Percentiles rank a stretch among this genome's conserved stretches.
These are phyloP conservation scores for Albophoma yamanashiensis DNA, from an alignment of 2,329 filamentous ascomycete species.

Conservation along the genomic window DNA sequence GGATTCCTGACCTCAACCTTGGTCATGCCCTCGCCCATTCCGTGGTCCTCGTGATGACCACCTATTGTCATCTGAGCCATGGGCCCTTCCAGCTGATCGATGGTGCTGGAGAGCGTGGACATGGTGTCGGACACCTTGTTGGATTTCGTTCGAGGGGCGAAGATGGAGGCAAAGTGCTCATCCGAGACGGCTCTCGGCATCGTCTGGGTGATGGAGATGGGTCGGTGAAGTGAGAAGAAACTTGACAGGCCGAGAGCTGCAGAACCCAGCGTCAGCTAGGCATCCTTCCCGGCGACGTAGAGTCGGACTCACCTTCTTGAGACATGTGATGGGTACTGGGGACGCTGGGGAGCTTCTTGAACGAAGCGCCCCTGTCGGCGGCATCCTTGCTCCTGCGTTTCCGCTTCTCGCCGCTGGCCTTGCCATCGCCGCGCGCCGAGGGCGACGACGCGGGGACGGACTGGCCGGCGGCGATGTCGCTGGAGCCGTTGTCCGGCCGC, in stretches of 20 bases:
- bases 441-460: slow-evolving; percentile 37
- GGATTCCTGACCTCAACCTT: slow-evolving; percentile 43
- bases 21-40: slow-evolving; percentile 33
- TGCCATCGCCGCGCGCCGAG: slow-evolving; percentile 28
- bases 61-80: slow-evolving; percentile 42
- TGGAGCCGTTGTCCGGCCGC: slow-evolving; percentile 45
- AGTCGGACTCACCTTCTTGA: slow-evolving; percentile 45
- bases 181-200: slow-evolving; percentile 63
- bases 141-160: slow-evolving; percentile 44
- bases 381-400: slow-evolving; percentile 48
- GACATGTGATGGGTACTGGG: slow-evolving; percentile 65
- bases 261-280: neutral
- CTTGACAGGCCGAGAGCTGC: slow-evolving; percentile 77
- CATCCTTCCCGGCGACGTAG: neutral
- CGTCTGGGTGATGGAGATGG: slow-evolving; percentile 77
- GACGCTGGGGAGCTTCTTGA: slow-evolving; percentile 58
- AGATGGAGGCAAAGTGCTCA: slow-evolving; percentile 77
- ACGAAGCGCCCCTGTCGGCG: slow-evolving; percentile 30
- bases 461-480: slow-evolving; percentile 36
- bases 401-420: slow-evolving; percentile 38
- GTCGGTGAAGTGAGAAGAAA: slow-evolving; percentile 93
- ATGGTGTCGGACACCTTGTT: slow-evolving; percentile 51
- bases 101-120: slow-evolving; percentile 51
- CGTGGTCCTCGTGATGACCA: slow-evolving; percentile 28
- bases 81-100: slow-evolving; percentile 48